A percentile compares a stretch with the other conserved stretches of the same genome.
Evolutionary conservation across 2,329 filamentous ascomycete species (phyloP).

Genomic region (Aspergillus flavus): DNA sequence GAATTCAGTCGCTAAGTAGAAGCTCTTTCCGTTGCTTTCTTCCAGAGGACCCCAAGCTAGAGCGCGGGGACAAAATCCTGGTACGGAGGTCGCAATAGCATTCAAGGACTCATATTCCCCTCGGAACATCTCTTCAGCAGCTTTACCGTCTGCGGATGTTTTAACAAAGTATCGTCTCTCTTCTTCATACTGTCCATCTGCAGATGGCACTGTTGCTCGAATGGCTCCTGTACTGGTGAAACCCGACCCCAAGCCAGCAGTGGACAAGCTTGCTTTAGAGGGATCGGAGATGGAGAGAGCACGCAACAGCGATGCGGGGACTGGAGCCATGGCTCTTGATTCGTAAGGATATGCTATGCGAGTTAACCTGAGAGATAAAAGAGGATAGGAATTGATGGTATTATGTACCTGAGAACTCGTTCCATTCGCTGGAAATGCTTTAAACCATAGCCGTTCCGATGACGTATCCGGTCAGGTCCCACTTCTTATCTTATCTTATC

Average conservation of each 20-base stretch:
- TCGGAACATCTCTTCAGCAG: conserved; percentile 46
- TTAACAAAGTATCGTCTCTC: conserved; percentile 45
- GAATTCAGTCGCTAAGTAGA: conserved; percentile 74
- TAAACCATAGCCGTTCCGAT: not conserved
- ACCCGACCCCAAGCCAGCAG: conserved; percentile 44
- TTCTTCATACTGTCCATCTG: conserved; percentile 23
- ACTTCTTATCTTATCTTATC: conserved; percentile 13
- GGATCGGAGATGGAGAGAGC: conserved; percentile 41
- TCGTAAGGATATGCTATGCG: not conserved
- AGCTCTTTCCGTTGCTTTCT: conserved; percentile 45
- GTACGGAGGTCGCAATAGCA: conserved; percentile 72
- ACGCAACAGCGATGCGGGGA: conserved; percentile 38
- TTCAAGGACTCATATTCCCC: conserved; percentile 85
- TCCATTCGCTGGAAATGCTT: conserved; percentile 1
- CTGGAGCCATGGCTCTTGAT: conserved; percentile 29
- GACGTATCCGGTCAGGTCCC: conserved; percentile 9
- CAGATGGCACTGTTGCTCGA: conserved; percentile 30
- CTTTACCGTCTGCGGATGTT: conserved; percentile 34
- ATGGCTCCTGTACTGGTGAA: conserved; percentile 50
- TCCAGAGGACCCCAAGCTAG: conserved; percentile 69
- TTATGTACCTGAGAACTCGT: conserved; percentile 4
- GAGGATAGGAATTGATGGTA: not conserved
- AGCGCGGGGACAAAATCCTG: conserved; percentile 73
- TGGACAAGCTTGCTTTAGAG: conserved; percentile 38
- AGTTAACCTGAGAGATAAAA: not conserved